Conservation (phyloP, 768 basidiomycete species). For the Lentinula guzmanii region DNA sequence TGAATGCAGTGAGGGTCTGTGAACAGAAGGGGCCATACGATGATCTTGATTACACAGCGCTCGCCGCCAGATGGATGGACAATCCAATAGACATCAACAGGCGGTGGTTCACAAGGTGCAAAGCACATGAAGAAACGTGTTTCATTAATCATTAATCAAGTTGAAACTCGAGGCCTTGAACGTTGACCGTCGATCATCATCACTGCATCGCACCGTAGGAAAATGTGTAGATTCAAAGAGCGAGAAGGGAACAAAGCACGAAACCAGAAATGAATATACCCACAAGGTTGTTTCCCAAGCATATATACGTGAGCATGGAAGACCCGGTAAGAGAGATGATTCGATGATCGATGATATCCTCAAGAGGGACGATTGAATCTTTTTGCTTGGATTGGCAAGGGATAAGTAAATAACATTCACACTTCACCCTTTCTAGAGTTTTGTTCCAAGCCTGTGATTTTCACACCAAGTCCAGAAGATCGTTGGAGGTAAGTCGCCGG, state of each 20-base stretch:
- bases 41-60: neutral
- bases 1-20: neutral
- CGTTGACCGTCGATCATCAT: neutral
- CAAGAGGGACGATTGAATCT: neutral
- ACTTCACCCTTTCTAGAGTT: neutral
- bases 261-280: neutral
- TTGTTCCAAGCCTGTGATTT: no score
- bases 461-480: neutral
- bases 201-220: neutral
- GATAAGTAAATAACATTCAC: neutral
- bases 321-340: no score
- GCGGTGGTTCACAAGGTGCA: neutral
- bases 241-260: neutral
- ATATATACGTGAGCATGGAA: neutral
- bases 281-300: neutral
- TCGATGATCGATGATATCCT: no score
- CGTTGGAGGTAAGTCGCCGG: neutral
- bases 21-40: neutral
- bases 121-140: neutral
- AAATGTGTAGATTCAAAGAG: neutral
- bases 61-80: neutral
- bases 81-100: neutral
- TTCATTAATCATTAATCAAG: neutral
- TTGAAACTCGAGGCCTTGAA: neutral
- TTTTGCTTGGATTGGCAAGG: no score